Conservation (phyloP, 495 filamentous ascomycete genomes). For the Penicillium herquei region DNA sequence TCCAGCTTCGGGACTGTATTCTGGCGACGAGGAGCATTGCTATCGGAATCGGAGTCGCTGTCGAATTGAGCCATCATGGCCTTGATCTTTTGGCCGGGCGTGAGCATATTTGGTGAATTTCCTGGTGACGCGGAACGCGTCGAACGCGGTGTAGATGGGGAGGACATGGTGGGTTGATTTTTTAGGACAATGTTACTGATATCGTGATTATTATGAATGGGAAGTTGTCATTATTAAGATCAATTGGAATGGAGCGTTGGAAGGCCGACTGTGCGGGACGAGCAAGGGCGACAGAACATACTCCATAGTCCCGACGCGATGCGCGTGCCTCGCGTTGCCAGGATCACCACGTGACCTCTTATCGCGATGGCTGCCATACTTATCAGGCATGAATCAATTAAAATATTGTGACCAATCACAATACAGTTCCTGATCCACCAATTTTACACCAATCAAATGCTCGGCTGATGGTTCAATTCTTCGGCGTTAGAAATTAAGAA, state of each 20-base stretch:
- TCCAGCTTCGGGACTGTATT: conserved; percentile 22
- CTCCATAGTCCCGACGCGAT: conserved; percentile 25
- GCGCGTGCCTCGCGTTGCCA: conserved; percentile 32
- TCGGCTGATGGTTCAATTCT: background rate
- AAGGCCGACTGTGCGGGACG: conserved; percentile 9
- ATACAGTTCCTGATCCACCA: conserved; percentile 5
- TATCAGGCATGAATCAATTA: background rate
- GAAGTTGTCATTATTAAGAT: conserved; percentile 6
- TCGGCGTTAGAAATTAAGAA: background rate
- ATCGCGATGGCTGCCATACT: conserved; percentile 10
- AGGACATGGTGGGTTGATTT: conserved; percentile 28
- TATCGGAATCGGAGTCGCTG: conserved; percentile 55
- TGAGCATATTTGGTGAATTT: conserved; percentile 48
- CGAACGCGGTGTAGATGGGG: conserved; percentile 43
- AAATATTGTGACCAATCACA: conserved; percentile 3
- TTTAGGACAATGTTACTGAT: conserved; percentile 1
- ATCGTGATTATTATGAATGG: conserved; percentile 1
- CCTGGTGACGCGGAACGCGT: conserved; percentile 39
- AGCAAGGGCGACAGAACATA: conserved; percentile 16
- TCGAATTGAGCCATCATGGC: conserved; percentile 65
- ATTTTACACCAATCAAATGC: background rate
- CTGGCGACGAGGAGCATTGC: conserved; percentile 14
- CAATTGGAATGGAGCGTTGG: conserved; percentile 2
- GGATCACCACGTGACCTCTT: conserved; percentile 22
- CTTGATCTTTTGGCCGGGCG: conserved; percentile 68